Evolutionary conservation across 169 alveolate genomes (phyloP).

Genomic region (Amoebophrya sp.): DNA sequence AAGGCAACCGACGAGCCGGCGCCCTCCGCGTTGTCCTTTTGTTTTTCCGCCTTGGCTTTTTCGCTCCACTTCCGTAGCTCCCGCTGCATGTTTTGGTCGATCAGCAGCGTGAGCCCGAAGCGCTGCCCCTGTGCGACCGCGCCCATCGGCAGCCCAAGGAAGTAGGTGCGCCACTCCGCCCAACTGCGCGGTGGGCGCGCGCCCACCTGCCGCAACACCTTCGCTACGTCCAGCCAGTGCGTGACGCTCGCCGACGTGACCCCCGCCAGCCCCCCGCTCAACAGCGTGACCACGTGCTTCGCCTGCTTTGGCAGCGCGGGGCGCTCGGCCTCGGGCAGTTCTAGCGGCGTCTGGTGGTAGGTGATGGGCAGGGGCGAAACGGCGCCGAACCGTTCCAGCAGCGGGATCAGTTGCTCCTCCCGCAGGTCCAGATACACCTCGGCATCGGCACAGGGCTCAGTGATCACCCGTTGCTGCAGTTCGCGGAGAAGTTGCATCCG

Average conservation of each 20-base stretch:
- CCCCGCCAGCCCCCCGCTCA: neutral
- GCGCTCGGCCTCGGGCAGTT: neutral
- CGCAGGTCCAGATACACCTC: neutral
- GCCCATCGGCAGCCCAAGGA: neutral
- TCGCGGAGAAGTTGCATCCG: neutral
- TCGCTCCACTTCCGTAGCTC: neutral
- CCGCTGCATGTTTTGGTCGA: neutral
- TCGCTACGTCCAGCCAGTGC: constrained; percentile 1
- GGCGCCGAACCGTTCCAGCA: neutral
- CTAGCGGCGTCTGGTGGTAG: no score
- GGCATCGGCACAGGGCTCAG: neutral
- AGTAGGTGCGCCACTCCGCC: neutral
- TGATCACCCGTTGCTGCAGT: neutral
- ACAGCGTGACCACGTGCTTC: neutral
- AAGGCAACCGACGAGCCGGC: no score
- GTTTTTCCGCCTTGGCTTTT: no score
- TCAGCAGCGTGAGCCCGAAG: neutral
- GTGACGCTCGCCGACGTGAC: neutral
- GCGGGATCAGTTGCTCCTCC: neutral
- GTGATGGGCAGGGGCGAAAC: neutral
- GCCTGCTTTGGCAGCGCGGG: neutral
- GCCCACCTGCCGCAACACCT: neutral
- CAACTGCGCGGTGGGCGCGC: neutral
- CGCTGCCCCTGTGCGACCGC: neutral
- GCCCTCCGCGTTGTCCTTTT: no score